These are phyloP conservation scores for Penicillium digitatum DNA, from an alignment of 2,329 filamentous ascomycete species.

Conservation along the genomic window DNA sequence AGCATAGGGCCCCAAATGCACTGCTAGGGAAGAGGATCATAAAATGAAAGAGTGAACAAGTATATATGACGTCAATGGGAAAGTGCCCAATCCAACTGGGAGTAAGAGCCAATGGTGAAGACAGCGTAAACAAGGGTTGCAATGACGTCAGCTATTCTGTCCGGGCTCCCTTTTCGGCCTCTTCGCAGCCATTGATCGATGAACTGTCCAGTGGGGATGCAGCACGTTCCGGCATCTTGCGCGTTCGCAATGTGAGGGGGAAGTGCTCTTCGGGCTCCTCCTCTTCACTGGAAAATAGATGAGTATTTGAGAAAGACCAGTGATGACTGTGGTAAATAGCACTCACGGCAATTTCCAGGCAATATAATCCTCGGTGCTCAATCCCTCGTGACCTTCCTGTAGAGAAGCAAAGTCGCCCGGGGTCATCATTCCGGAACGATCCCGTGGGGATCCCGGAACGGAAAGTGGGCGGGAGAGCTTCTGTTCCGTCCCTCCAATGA, in stretches of 20 bases:
- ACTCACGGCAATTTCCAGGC: constrained; percentile 98
- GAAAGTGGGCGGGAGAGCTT: constrained; percentile 95
- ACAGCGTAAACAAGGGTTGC: not conserved
- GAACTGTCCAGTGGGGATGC: constrained; percentile 38
- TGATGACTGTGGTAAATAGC: not conserved
- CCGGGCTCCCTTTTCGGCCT: constrained; percentile 3
- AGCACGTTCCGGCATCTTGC: constrained; percentile 38
- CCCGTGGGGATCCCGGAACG: constrained; percentile 85
- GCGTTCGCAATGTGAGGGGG: constrained; percentile 61
- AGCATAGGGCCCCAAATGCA: constrained; percentile 23
- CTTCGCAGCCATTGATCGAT: constrained; percentile 26
- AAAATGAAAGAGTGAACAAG: constrained; percentile 12
- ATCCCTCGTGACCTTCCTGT: constrained; percentile 86
- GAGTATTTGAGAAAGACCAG: not conserved
- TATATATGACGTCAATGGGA: constrained; percentile 9
- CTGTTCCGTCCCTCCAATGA: constrained; percentile 86
- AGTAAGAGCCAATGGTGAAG: not conserved
- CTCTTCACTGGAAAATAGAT: constrained; percentile 63
- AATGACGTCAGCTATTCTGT: not conserved
- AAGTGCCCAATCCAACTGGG: not conserved
- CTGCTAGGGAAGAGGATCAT: constrained; percentile 1
- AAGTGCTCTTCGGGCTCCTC: constrained; percentile 81
- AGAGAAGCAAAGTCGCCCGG: constrained; percentile 95
- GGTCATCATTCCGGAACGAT: constrained; percentile 96
- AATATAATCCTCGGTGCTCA: constrained; percentile 96